Conservation (phyloP, 768 basidiomycete genomes). For the Fistulinella prunicolor region DNA sequence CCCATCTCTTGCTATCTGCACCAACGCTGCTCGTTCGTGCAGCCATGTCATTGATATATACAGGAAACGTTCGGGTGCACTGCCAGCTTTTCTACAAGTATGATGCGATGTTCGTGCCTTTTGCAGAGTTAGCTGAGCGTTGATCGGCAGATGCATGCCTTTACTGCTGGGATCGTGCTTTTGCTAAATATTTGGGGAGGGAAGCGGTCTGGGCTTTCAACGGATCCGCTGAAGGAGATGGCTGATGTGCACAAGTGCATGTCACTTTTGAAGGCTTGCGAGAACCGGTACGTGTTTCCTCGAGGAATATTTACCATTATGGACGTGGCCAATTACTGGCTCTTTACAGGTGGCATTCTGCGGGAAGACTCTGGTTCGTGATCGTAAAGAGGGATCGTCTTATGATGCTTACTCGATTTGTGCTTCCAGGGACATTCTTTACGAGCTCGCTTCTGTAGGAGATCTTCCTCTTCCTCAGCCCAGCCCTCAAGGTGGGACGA, state of each 20-base stretch:
- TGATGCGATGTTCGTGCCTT: background rate
- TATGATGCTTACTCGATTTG: background rate
- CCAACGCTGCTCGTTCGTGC: conserved; percentile 78
- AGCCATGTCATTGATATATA: conserved; percentile 67
- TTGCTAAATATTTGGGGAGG: conserved; percentile 57
- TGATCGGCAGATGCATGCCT: conserved; percentile 35
- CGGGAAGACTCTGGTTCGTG: conserved; percentile 48
- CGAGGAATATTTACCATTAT: too few species aligned
- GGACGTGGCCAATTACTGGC: too few species aligned
- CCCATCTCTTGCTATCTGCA: conserved; percentile 76
- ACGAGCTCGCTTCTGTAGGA: conserved; percentile 68
- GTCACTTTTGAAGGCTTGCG: conserved; percentile 36
- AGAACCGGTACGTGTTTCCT: conserved; percentile 35
- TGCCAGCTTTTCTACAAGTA: conserved; percentile 32
- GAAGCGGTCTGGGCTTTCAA: conserved; percentile 39
- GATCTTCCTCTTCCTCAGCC: conserved; percentile 64
- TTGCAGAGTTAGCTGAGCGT: too few species aligned
- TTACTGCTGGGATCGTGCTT: conserved; percentile 50
- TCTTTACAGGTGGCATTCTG: conserved; percentile 51
- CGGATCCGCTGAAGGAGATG: conserved; percentile 45
- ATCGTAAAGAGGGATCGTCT: background rate
- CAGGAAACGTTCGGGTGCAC: conserved; percentile 31
- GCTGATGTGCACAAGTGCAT: conserved; percentile 52
- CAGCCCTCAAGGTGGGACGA: conserved; percentile 49
- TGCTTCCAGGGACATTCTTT: conserved; percentile 67